Base-by-base conservation (phyloP, 495 filamentous ascomycete species). In the Podospora pseudocomata region DNA sequence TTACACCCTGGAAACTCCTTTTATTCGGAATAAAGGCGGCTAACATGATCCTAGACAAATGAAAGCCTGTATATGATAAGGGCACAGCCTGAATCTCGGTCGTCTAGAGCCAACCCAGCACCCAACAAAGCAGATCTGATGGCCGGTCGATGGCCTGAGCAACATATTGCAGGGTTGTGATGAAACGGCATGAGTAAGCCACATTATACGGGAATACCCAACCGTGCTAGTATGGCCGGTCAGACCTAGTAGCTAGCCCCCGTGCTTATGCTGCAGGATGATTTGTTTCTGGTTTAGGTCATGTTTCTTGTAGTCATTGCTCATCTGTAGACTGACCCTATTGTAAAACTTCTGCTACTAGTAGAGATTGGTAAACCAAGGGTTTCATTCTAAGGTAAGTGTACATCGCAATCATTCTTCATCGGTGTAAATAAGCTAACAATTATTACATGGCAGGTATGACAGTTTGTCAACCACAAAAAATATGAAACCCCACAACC, bases 111-210 rank as follows among this genome's bases (percentile, higher is more conserved):
- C 39, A 49, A 11, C 39, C 13, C 39, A 11, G 15, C 13, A 13
- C 5, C 7, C 13, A 49, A 49, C 39, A 16, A 5, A 49, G 9
- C 39, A 49, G 6, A 49, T 49, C 15, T 49, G 3, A 16, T 49
- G 39, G 39, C 39, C 13, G 39, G 39, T 49, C 9, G 13, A 49
- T 49, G 39, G 39, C 39, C 15, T 15, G 5, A 15, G 55, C 23
- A 26, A 26, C 18, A 58, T 9, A 58, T 58, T 58, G 55, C n/a
- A 58, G 55, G 55, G 23, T 19, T 58, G 26, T 58, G 55, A 9
- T 15, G 55, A 58, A 58, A 58, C 19, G n/a, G 11, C 3, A 58
- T 58, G 55, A 58, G 55, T 58, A 58, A 58, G 55, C 55, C n/a
- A 58, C 55, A 49, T 11, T 11, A 6, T 5, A 49, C 15, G 39